Percentiles rank a stretch among this genome's conserved stretches.
Evolutionary conservation across 108 stramenopile species (phyloP).

Genomic region (Fragilaria radians): DNA sequence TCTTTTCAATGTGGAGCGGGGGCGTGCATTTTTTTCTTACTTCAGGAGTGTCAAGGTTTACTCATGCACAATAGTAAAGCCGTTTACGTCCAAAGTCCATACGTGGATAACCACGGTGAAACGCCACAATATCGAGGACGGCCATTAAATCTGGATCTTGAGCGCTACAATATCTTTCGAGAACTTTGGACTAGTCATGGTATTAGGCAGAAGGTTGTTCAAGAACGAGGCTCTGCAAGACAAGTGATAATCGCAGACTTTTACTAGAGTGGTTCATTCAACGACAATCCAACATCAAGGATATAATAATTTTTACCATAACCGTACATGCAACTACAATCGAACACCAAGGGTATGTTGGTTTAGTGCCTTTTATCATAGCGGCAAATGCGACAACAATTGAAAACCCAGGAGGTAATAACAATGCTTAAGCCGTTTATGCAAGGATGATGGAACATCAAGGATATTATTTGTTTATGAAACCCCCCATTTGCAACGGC

Average conservation of each 20-base stretch:
- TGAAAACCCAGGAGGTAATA: no score
- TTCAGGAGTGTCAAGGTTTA: slow-evolving; percentile 88
- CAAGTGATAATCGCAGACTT: not conserved
- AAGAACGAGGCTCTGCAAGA: not conserved
- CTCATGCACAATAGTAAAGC: slow-evolving; percentile 83
- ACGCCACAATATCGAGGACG: slow-evolving; percentile 82
- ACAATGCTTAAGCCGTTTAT: no score
- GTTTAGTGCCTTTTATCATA: no score
- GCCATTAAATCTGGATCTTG: slow-evolving; percentile 70
- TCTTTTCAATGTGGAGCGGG: slow-evolving; percentile 84
- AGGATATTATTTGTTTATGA: no score
- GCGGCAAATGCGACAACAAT: no score
- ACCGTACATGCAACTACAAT: no score
- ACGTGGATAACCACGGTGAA: slow-evolving; percentile 93
- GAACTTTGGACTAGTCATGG: slow-evolving; percentile 66
- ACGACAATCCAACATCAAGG: not conserved
- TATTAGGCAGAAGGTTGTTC: slow-evolving; percentile 47
- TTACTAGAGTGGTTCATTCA: not conserved
- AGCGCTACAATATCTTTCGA: slow-evolving; percentile 57
- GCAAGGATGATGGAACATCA: no score
- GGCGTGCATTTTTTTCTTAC: slow-evolving; percentile 85
- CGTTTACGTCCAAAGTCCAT: slow-evolving; percentile 87
- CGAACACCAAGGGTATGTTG: no score
- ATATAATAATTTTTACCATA: no score
- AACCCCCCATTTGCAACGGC: no score